Evolutionary conservation across 208 protist genomes (phyloP).

Genomic region (Leishmania aethiopica): DNA sequence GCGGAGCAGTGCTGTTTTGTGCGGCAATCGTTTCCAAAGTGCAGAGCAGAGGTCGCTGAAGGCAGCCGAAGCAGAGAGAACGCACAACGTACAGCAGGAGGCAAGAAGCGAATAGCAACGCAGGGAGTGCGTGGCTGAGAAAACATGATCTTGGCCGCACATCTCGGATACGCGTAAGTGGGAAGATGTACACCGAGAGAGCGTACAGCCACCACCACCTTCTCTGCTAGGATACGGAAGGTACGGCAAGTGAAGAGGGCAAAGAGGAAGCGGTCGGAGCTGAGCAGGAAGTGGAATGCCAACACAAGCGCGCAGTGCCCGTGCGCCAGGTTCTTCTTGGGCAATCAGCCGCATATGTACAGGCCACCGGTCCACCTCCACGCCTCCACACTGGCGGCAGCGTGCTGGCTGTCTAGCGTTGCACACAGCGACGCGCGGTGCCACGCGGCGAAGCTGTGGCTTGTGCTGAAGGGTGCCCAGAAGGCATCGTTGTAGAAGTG

Average conservation of each 20-base stretch:
- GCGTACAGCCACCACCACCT: not conserved
- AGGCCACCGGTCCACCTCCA: not conserved
- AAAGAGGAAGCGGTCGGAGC: not conserved
- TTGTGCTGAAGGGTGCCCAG: constrained; percentile 24
- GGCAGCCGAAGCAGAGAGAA: not conserved
- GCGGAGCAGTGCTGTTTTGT: not conserved
- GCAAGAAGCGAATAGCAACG: not conserved
- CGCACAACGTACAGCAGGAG: not conserved
- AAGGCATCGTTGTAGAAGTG: constrained; percentile 45
- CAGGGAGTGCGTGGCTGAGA: not conserved
- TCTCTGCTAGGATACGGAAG: not conserved
- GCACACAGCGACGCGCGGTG: not conserved
- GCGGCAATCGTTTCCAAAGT: not conserved
- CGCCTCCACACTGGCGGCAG: not conserved
- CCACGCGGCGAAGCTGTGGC: constrained; percentile 10
- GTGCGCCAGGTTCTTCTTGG: not conserved
- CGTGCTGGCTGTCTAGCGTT: not conserved
- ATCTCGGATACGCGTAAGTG: not conserved
- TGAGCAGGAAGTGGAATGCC: not conserved
- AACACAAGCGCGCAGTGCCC: not conserved
- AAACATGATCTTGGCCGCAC: not conserved
- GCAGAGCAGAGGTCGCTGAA: not conserved
- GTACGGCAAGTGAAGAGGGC: not conserved
- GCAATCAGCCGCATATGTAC: not conserved
- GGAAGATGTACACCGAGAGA: not conserved